These are phyloP conservation scores for Cladophialophora yegresii DNA, from an alignment of 2,329 filamentous ascomycete species.

Conservation along the genomic window DNA sequence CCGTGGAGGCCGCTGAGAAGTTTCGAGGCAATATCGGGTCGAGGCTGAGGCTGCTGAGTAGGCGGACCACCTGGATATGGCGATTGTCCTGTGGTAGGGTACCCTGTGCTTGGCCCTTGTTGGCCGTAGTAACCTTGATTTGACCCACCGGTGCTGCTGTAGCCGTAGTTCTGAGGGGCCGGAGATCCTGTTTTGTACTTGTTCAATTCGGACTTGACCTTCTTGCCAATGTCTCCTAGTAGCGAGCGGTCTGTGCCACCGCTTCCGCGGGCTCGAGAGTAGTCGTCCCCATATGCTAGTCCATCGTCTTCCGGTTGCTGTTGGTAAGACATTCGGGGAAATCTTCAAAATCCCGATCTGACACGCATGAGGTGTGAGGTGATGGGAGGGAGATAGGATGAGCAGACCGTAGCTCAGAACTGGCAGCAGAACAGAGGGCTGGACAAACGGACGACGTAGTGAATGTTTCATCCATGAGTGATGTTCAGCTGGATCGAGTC, in stretches of 20 bases:
- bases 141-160: conserved; percentile 38
- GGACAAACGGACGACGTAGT: conserved; percentile 4
- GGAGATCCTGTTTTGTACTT: conserved; percentile 30
- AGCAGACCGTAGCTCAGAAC: neutral
- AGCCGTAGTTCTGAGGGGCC: conserved; percentile 32
- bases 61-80: conserved; percentile 34
- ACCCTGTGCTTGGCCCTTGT: conserved; percentile 24
- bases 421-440: neutral
- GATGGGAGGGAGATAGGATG: neutral
- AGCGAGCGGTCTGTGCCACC: conserved; percentile 52
- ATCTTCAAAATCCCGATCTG: neutral
- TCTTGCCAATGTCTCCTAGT: conserved; percentile 55
- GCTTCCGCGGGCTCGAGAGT: conserved; percentile 41
- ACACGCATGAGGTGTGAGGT: neutral
- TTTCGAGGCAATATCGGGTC: conserved; percentile 40
- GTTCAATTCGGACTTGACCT: conserved; percentile 46
- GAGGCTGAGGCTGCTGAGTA: conserved; percentile 24
- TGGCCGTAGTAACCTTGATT: conserved; percentile 28
- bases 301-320: conserved; percentile 49
- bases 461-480: conserved; percentile 12
- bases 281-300: conserved; percentile 59
- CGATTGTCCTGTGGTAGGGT: conserved; percentile 17
- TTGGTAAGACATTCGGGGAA: conserved; percentile 14
- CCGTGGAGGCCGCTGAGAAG: conserved; percentile 55
- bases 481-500: conserved; percentile 21